Conservation (phyloP, 2,329 filamentous ascomycete genomes). For the Phialophora chinensis region DNA sequence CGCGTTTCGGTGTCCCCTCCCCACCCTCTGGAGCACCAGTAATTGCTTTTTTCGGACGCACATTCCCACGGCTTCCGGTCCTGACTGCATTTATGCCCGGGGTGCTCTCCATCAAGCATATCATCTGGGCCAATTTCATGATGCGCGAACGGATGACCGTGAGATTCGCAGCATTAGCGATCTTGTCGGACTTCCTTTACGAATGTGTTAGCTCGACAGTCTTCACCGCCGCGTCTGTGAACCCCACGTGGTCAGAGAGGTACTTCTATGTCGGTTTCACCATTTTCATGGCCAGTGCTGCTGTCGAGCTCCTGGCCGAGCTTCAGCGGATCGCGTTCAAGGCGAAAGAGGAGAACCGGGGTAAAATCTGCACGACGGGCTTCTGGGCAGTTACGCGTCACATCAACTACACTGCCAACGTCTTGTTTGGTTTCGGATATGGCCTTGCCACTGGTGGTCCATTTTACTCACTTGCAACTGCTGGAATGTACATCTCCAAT, state of each 20-base stretch:
- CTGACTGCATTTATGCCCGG: constrained; percentile 13
- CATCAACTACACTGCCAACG: constrained; percentile 26
- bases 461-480: constrained; percentile 12
- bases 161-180: constrained; percentile 12
- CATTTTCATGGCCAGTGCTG: constrained; percentile 15
- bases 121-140: constrained; percentile 19
- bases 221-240: constrained; percentile 20
- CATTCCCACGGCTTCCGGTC: constrained; percentile 4
- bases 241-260: constrained; percentile 20
- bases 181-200: constrained; percentile 16
- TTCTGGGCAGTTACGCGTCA: constrained; percentile 20
- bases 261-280: constrained; percentile 11
- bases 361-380: constrained; percentile 20
- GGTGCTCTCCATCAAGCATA: constrained; percentile 16
- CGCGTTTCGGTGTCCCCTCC: constrained; percentile 10
- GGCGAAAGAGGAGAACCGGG: constrained; percentile 12
- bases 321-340: constrained; percentile 14
- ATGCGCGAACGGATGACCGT: constrained; percentile 15
- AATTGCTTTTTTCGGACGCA: constrained; percentile 12
- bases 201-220: constrained; percentile 9
- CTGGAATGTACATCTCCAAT: constrained; percentile 8
- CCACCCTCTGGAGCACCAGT: constrained; percentile 7
- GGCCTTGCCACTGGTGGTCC: constrained; percentile 17
- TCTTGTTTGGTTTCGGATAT: constrained; percentile 23
- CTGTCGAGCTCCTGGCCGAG: constrained; percentile 13